Percentiles rank a stretch among this genome's conserved stretches.
Conservation (phyloP, 2,329 filamentous ascomycete species). For the Mycogone perniciosa region DNA sequence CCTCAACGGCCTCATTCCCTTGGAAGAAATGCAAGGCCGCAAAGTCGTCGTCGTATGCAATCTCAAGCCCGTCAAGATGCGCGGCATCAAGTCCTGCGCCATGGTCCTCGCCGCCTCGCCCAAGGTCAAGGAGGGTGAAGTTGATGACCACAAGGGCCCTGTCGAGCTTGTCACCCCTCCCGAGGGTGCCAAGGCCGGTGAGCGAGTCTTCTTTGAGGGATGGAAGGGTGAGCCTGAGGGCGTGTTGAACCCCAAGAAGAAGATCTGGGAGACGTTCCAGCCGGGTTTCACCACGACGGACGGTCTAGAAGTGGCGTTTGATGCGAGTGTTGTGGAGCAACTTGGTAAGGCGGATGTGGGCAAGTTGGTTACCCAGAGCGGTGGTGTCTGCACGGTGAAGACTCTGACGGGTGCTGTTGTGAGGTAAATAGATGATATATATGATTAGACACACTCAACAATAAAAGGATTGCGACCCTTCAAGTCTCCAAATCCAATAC, state of each 20-base stretch:
- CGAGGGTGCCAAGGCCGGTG: constrained; percentile 69
- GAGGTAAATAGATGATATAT: constrained; percentile 48
- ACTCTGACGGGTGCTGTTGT: constrained; percentile 75
- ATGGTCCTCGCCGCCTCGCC: constrained; percentile 97
- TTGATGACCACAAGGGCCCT: constrained; percentile 77
- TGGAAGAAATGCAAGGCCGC: constrained; percentile 94
- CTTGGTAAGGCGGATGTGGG: constrained; percentile 62
- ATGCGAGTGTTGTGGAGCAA: constrained; percentile 69
- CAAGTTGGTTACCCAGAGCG: constrained; percentile 68
- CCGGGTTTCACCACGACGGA: constrained; percentile 91
- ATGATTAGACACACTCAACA: background rate
- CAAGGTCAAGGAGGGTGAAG: constrained; percentile 72
- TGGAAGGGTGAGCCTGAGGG: constrained; percentile 91
- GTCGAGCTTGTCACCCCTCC: constrained; percentile 90
- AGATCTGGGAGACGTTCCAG: constrained; percentile 96
- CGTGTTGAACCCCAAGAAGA: constrained; percentile 97
- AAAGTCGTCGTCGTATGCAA: constrained; percentile 96
- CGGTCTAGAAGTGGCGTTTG: constrained; percentile 75
- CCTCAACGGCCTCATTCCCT: constrained; percentile 83
- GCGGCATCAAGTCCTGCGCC: constrained; percentile 67
- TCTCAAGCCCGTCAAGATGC: constrained; percentile 98
- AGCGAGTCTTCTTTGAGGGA: constrained; percentile 87
- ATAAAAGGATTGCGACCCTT: background rate
- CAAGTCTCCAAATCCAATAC: too few relatives aligned
- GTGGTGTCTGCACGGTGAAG: constrained; percentile 77